A percentile compares a stretch with the other conserved stretches of the same genome.
Evolutionary conservation across 257 asterid genomes (phyloP).

Genomic region (Echium plantagineum): DNA sequence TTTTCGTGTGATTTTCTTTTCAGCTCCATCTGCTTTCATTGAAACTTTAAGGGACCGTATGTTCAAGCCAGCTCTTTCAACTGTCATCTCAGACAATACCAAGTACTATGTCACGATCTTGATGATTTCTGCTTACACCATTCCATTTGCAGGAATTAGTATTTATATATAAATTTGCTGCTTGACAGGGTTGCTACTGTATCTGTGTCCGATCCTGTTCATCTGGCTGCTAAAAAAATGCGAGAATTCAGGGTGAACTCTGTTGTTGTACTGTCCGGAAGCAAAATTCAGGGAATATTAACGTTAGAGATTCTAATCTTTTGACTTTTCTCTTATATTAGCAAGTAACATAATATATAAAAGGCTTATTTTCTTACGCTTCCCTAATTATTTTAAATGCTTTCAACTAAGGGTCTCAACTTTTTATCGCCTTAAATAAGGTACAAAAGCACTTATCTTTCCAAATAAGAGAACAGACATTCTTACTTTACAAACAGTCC

Average conservation of each 20-base stretch:
- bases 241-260: constrained; percentile 77
- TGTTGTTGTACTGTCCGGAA: constrained; percentile 52
- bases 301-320: constrained; percentile 33
- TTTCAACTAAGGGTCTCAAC: no score
- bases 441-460: no score
- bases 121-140: constrained; percentile 1
- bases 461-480: no score
- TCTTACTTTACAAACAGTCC: no score
- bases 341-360: neutral
- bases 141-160: constrained; percentile 8
- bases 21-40: constrained; percentile 83
- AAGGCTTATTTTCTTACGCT: no score
- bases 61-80: constrained; percentile 89
- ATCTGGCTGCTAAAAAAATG: constrained; percentile 88
- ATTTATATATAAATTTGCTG: constrained; percentile 13
- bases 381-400: no score
- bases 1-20: constrained; percentile 9
- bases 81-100: constrained; percentile 57
- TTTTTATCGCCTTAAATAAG: no score
- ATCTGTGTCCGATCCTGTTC: constrained; percentile 68
- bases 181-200: constrained; percentile 62
- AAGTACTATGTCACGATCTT: constrained; percentile 33
- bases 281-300: constrained; percentile 77
- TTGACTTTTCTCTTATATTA: neutral
- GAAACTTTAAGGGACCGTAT: constrained; percentile 87